Conservation (phyloP, 2,329 filamentous ascomycete species). For the Aspergillus unguis region DNA sequence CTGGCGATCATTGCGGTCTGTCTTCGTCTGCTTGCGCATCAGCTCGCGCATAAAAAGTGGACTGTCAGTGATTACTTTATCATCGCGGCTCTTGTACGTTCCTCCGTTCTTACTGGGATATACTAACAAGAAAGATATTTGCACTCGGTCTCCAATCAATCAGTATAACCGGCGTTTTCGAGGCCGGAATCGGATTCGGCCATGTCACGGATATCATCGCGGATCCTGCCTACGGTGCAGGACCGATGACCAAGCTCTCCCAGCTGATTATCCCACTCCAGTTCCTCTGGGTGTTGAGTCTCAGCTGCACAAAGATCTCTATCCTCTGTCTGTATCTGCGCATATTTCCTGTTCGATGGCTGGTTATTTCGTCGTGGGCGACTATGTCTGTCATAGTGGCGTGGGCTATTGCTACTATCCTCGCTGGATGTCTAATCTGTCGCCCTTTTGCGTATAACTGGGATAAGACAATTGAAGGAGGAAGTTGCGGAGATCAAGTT, state of each 20-base stretch:
- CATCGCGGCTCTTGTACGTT: slow-evolving; percentile 21
- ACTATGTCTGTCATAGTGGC: slow-evolving; percentile 19
- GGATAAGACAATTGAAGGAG: slow-evolving; percentile 23
- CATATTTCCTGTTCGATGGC: slow-evolving; percentile 22
- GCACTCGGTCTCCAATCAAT: slow-evolving; percentile 22
- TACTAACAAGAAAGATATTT: slow-evolving; percentile 15
- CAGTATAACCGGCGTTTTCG: slow-evolving; percentile 22
- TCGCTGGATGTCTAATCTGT: slow-evolving; percentile 20
- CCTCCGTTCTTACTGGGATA: too few species aligned
- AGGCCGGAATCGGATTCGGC: slow-evolving; percentile 23
- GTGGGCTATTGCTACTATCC: slow-evolving; percentile 29
- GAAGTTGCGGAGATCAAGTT: slow-evolving; percentile 22
- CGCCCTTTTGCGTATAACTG: slow-evolving; percentile 26
- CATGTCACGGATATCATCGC: slow-evolving; percentile 16
- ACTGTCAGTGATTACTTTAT: slow-evolving; percentile 21
- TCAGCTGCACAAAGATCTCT: slow-evolving; percentile 24
- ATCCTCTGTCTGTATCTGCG: slow-evolving; percentile 21
- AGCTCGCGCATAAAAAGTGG: slow-evolving; percentile 19
- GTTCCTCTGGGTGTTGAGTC: slow-evolving; percentile 25
- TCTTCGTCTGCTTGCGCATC: slow-evolving; percentile 21
- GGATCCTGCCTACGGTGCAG: slow-evolving; percentile 13
- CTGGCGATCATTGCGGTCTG: slow-evolving; percentile 17
- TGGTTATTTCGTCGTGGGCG: slow-evolving; percentile 11
- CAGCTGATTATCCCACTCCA: slow-evolving; percentile 23
- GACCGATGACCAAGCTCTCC: slow-evolving; percentile 21